Evolutionary conservation across 768 basidiomycete species (phyloP).

Genomic region (Daedaleopsis sinensis): DNA sequence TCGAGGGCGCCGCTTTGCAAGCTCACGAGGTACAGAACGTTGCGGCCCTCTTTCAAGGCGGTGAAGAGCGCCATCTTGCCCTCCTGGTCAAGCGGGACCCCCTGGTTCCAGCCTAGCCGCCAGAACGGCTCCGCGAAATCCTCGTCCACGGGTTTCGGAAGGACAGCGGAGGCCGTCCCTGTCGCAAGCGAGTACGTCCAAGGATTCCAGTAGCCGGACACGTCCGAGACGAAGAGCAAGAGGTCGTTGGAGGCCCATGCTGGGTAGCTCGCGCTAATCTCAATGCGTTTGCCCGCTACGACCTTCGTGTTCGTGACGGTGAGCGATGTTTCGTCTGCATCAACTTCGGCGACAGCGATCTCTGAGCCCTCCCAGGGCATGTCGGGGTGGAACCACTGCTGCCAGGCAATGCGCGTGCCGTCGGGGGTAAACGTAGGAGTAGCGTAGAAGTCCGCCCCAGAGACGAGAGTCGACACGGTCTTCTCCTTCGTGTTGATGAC

Average conservation of each 20-base stretch:
- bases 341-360: conserved; percentile 56
- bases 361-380: conserved; percentile 75
- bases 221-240: conserved; percentile 67
- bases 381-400: conserved; percentile 69
- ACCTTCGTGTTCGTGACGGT: conserved; percentile 39
- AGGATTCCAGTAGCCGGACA: conserved; percentile 69
- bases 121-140: conserved; percentile 66
- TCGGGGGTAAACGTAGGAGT: conserved; percentile 61
- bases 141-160: conserved; percentile 46
- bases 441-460: conserved; percentile 75
- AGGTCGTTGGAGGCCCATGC: conserved; percentile 57
- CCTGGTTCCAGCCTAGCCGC: conserved; percentile 51
- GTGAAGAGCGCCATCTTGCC: conserved; percentile 34
- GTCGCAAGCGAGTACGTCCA: conserved; percentile 50
- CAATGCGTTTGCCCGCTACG: conserved; percentile 54
- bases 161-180: conserved; percentile 39
- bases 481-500: conserved; percentile 53
- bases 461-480: conserved; percentile 46
- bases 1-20: conserved; percentile 31
- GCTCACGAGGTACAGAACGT: conserved; percentile 36
- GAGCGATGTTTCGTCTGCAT: conserved; percentile 28
- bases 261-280: conserved; percentile 61
- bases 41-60: conserved; percentile 38
- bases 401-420: conserved; percentile 60
- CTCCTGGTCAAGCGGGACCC: conserved; percentile 45